Evolutionary conservation across 208 protist species (phyloP).

Genomic region (Crithidia thermophila): DNA sequence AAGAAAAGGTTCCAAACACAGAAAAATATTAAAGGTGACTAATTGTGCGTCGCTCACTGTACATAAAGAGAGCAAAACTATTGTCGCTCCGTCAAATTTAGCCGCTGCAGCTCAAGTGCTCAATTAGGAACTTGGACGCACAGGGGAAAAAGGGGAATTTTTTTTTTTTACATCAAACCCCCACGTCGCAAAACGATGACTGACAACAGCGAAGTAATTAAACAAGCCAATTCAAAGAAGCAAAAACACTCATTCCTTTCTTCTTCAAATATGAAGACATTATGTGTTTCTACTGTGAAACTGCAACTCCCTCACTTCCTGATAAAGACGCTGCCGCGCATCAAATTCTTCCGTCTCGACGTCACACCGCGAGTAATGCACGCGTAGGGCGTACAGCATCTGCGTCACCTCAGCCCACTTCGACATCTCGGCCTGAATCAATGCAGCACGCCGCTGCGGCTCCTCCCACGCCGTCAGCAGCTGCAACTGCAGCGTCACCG

Average conservation of each 20-base stretch:
- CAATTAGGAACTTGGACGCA: too few relatives aligned
- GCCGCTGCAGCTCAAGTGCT: too few relatives aligned
- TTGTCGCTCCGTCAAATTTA: too few relatives aligned
- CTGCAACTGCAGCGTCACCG: conserved; percentile 7
- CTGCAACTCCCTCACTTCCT: not conserved
- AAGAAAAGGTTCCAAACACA: conserved; percentile 9
- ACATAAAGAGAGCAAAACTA: conserved; percentile 5
- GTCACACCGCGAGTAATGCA: conserved; percentile 39
- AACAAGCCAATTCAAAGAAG: too few relatives aligned
- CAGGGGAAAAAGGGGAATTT: too few relatives aligned
- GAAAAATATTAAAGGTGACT: conserved; percentile 19
- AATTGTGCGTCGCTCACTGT: too few relatives aligned
- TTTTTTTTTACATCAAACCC: too few relatives aligned
- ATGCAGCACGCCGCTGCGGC: conserved; percentile 9
- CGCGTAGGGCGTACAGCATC: conserved; percentile 23
- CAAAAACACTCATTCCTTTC: too few relatives aligned
- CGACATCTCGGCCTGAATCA: conserved; percentile 17
- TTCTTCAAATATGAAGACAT: too few relatives aligned
- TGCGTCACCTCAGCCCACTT: conserved; percentile 5
- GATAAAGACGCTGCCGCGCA: conserved; percentile 6
- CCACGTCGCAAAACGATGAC: too few relatives aligned
- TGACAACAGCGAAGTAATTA: too few relatives aligned
- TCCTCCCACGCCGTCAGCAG: not conserved
- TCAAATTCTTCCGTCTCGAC: conserved; percentile 42
- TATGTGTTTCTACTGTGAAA: not conserved